phyloP scores from a whole-genome alignment of 257 asterid genomes.

The Eucommia ulmoides region DNA sequence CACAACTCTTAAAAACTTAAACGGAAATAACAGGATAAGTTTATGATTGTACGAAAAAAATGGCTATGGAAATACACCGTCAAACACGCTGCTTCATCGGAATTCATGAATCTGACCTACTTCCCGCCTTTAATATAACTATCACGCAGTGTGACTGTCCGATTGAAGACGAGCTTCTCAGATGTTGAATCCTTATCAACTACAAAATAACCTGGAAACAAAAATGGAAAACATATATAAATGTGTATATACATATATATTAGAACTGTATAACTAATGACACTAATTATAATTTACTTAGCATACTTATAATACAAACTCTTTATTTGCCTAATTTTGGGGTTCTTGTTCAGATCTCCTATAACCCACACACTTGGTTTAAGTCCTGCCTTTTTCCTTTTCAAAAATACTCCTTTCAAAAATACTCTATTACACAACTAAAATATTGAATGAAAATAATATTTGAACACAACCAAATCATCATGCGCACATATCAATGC shows the following conservation, averaged over 20 bases:
- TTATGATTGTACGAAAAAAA: neutral
- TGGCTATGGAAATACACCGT: neutral
- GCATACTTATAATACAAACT: neutral
- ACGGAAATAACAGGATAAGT: neutral
- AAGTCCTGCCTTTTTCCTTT: no score
- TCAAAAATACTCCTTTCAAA: no score
- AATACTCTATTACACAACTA: no score
- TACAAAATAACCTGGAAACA: slow-evolving; percentile 52
- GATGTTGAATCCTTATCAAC: slow-evolving; percentile 58
- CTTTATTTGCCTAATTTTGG: neutral
- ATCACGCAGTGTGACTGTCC: slow-evolving; percentile 68
- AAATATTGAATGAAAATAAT: no score
- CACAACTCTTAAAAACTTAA: slow-evolving; percentile 4
- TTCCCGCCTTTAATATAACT: slow-evolving; percentile 51
- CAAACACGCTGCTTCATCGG: neutral
- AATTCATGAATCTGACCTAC: slow-evolving; percentile 11
- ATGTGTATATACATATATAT: neutral
- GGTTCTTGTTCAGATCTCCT: no score
- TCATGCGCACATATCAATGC: no score
- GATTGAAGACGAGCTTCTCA: slow-evolving; percentile 57
- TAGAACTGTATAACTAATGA: neutral
- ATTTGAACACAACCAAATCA: no score
- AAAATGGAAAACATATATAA: slow-evolving; percentile 1
- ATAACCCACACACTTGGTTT: no score
- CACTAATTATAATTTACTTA: neutral